Evolutionary conservation across 352 stramenopile species (phyloP), one percentile per base, ranked within the genome.

Genomic region (Phytophthora brassicae): DNA sequence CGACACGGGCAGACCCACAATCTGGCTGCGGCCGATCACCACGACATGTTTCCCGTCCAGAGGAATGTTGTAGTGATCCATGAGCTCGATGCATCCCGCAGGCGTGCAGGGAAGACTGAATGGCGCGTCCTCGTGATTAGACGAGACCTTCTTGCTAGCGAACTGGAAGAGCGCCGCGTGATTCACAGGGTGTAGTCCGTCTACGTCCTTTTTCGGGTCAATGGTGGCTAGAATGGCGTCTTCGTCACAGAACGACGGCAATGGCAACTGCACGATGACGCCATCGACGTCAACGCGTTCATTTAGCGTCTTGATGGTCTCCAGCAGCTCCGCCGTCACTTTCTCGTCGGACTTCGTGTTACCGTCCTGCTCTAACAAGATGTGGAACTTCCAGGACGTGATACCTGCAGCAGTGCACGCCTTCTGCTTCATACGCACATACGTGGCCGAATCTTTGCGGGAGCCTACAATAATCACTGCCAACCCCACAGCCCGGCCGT

Each of bases 351-450:
- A n/a, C 23, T 44, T 46, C 4, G 65, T 44, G 2, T 48, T 24
- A 16, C 48, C 61, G 13, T 77, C 63, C 12, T 55, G 41, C 0
- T 69, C 66, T 38, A 84, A 26, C 4, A 54, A 35, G 52, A 90
- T 78, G 23, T 86, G 77, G 19, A 87, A 44, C 68, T 91, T 92
- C 80, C 97, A 96, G 17, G 83, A 96, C 23, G 64, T 28, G 62
- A 99, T 98, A 43, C 97, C 96, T 17, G 95, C 88, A 61, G 98
- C 90, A 0, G 79, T 82, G 67, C 95, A 99, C 24, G 97, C 95
- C 58, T 97, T 98, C 72, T 99, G 96, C 81, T 99, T 99, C 92
- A 99, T 99, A 31, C 96, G 91, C 39, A 99, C 97, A 72, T 99
- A 99, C 41, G 96, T 98, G 36, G 83, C 85, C 50, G 95, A 99